Conservation (phyloP, 2,329 filamentous ascomycete species). For the Parascedosporium putredinis region DNA sequence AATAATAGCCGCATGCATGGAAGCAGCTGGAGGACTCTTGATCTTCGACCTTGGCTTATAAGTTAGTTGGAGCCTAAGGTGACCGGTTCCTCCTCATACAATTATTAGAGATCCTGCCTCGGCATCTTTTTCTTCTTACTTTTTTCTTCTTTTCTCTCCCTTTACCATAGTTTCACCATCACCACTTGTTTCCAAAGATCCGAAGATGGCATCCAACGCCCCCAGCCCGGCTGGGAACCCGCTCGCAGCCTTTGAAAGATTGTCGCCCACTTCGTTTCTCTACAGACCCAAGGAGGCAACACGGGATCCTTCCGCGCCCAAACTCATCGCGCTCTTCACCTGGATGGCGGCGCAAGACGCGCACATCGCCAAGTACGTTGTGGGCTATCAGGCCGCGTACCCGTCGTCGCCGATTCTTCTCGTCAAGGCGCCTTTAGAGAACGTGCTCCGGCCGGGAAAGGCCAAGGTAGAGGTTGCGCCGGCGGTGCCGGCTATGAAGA, state of each 20-base stretch:
- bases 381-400: constrained; percentile 32
- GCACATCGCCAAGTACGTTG: constrained; percentile 42
- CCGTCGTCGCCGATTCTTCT: constrained; percentile 36
- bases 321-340: constrained; percentile 34
- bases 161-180: not conserved
- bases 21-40: no score
- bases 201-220: constrained; percentile 3
- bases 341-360: constrained; percentile 42
- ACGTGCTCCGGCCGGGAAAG: constrained; percentile 16
- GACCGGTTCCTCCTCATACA: not conserved
- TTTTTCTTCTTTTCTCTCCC: no score
- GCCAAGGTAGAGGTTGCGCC: constrained; percentile 25
- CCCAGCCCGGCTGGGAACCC: constrained; percentile 7
- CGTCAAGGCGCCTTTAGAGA: constrained; percentile 27
- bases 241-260: constrained; percentile 26
- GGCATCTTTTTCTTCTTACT: no score
- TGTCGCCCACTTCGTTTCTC: constrained; percentile 27
- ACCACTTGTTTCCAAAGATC: no score
- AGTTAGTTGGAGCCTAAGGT: no score
- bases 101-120: no score
- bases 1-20: no score
- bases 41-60: no score
- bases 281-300: constrained; percentile 18
- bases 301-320: constrained; percentile 21
- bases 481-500: constrained; percentile 28